Conservation (phyloP, 768 basidiomycete genomes). For the Auricularia sp. region DNA sequence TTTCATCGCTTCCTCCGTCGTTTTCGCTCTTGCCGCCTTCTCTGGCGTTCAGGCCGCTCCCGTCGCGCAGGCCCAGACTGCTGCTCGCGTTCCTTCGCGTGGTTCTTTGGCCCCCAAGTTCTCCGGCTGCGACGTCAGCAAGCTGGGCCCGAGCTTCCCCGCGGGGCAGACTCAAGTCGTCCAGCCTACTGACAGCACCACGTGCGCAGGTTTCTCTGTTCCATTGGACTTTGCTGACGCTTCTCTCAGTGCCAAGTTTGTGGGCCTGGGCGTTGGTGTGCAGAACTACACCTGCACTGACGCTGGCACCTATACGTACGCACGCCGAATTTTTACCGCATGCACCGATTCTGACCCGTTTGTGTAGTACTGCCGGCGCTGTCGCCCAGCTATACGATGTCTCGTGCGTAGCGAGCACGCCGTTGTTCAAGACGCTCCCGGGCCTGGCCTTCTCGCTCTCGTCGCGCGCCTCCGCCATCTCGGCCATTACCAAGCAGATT, state of each 20-base stretch:
- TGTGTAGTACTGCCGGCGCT: constrained; percentile 7
- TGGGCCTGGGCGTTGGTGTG: constrained; percentile 14
- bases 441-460: not conserved
- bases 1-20: not conserved
- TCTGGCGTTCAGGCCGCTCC: not conserved
- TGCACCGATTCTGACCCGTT: not conserved
- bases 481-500: not conserved
- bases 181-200: not conserved
- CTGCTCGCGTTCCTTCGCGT: not conserved
- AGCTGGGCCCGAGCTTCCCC: not conserved
- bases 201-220: not conserved
- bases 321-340: not conserved
- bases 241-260: not conserved
- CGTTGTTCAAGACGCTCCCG: not conserved
- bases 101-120: not conserved
- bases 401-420: constrained; percentile 13
- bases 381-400: constrained; percentile 19
- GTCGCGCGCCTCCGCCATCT: not conserved
- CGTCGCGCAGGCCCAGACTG: not conserved
- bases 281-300: constrained; percentile 26
- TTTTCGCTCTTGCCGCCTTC: not conserved
- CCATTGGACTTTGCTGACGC: not conserved
- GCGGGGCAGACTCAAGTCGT: not conserved
- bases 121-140: not conserved
- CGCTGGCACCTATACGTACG: constrained; percentile 11